phyloP scores from a whole-genome alignment of 768 basidiomycete genomes.

The Leccinum aurantiacum region DNA sequence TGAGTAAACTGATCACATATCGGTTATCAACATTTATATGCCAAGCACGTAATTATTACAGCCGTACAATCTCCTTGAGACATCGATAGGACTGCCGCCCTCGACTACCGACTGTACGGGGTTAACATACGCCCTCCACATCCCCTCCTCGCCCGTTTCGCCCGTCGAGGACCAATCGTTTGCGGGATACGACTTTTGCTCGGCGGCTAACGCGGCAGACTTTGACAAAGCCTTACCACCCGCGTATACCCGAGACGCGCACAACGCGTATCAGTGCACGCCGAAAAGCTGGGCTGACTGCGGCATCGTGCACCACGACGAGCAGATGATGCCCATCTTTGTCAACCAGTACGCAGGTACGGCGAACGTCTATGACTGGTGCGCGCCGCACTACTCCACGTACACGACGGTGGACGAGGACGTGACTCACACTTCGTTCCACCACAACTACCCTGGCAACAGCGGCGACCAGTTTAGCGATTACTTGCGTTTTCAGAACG shows the following conservation, averaged over 20 bases:
- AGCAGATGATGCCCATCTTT: conserved; percentile 28
- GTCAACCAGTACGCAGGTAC: conserved; percentile 27
- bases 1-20: conserved; percentile 20
- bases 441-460: conserved; percentile 12
- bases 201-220: conserved; percentile 5
- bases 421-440: neutral
- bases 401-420: conserved; percentile 6
- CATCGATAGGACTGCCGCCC: conserved; percentile 29
- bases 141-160: conserved; percentile 20
- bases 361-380: conserved; percentile 27
- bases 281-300: conserved; percentile 33
- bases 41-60: conserved; percentile 25
- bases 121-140: conserved; percentile 27
- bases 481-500: conserved; percentile 17
- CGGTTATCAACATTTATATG: conserved; percentile 9
- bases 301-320: conserved; percentile 5
- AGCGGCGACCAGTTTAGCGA: conserved; percentile 12
- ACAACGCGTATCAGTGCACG: conserved; percentile 20
- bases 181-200: conserved; percentile 18
- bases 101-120: conserved; percentile 20
- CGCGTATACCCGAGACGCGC: conserved; percentile 16
- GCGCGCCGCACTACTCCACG: conserved; percentile 16
- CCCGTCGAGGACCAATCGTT: conserved; percentile 28
- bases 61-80: conserved; percentile 37
- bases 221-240: conserved; percentile 13